These are phyloP conservation scores for Cardiosporidium cionae DNA, from an alignment of 169 alveolate species.

Conservation along the genomic window DNA sequence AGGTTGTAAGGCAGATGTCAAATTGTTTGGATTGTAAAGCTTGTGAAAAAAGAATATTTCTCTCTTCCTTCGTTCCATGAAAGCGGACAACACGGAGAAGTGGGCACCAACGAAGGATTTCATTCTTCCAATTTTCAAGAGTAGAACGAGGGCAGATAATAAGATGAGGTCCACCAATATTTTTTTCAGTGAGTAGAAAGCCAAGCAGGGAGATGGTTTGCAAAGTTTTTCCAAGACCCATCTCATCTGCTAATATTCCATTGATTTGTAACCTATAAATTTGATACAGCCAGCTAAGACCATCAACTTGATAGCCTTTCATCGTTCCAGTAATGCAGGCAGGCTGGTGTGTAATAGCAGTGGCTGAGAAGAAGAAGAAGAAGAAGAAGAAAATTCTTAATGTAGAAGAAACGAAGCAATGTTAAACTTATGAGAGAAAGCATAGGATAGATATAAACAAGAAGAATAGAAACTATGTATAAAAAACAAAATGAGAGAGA, in stretches of 20 bases:
- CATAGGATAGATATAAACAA: too few relatives aligned
- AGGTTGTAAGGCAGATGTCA: conserved; percentile 20
- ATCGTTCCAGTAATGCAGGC: conserved; percentile 31
- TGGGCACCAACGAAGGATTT: conserved; percentile 13
- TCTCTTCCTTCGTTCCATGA: conserved; percentile 26
- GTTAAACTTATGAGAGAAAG: too few relatives aligned
- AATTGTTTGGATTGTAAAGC: neutral
- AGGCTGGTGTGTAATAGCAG: conserved; percentile 17
- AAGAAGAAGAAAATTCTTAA: neutral
- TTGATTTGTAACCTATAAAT: conserved; percentile 57
- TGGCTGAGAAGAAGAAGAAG: neutral
- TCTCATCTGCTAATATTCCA: conserved; percentile 82
- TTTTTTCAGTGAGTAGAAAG: neutral
- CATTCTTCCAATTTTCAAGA: conserved; percentile 82
- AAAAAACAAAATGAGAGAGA: too few relatives aligned
- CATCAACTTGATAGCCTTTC: conserved; percentile 74
- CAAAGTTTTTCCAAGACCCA: conserved; percentile 97
- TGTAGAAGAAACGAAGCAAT: neutral
- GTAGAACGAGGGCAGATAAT: conserved; percentile 95
- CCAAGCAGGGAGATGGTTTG: conserved; percentile 43
- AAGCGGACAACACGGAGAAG: conserved; percentile 6
- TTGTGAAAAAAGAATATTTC: neutral
- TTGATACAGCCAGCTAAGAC: conserved; percentile 82
- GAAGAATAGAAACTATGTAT: too few relatives aligned
- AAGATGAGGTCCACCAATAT: conserved; percentile 66